Percentiles rank a stretch among this genome's conserved stretches.
Evolutionary conservation across 345 rosid species (phyloP).

Genomic region (Eucalyptus camaldulensis): DNA sequence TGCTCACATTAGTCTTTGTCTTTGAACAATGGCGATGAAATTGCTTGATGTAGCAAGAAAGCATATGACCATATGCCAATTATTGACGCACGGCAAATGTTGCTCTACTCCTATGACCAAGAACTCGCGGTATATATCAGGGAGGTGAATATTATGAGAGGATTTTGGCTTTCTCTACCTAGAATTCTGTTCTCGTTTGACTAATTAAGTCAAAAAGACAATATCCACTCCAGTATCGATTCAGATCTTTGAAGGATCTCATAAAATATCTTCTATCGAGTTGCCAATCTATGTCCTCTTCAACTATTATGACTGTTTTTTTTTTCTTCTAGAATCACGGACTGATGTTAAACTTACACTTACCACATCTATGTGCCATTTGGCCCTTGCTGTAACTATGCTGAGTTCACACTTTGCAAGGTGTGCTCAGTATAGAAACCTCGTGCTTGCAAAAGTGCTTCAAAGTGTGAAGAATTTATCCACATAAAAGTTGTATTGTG

Average conservation of each 20-base stretch:
- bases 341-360: too few species aligned
- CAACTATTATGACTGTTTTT: neutral
- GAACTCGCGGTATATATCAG: neutral
- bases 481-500: neutral
- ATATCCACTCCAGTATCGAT: neutral
- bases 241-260: neutral
- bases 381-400: neutral
- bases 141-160: neutral
- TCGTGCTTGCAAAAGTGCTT: neutral
- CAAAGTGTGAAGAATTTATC: neutral
- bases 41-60: slow-evolving; percentile 97
- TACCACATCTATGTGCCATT: too few species aligned
- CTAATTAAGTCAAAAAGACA: too few species aligned
- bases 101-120: slow-evolving; percentile 55
- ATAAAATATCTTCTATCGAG: neutral
- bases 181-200: neutral
- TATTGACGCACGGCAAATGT: slow-evolving; percentile 58
- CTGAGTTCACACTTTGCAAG: neutral
- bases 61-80: slow-evolving; percentile 60
- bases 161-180: neutral
- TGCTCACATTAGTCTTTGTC: too few species aligned
- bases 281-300: neutral
- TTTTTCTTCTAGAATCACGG: neutral
- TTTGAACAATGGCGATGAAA: slow-evolving; percentile 58
- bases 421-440: neutral